These are phyloP conservation scores for Ogataea pini DNA, from an alignment of 805 yeast species.

Conservation along the genomic window DNA sequence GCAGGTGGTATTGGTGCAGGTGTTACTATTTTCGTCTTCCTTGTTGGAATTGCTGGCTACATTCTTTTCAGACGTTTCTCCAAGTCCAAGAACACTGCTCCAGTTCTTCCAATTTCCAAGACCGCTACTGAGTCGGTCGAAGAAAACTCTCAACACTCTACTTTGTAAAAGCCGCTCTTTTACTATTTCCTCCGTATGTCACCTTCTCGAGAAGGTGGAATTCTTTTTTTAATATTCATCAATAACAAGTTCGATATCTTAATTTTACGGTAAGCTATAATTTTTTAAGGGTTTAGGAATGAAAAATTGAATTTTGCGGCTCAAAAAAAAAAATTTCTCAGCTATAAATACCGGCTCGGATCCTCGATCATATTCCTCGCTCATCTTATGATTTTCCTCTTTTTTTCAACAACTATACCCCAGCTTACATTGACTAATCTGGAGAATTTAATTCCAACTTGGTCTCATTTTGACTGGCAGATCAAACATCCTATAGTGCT, in stretches of 20 bases:
- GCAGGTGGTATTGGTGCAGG: constrained; percentile 59
- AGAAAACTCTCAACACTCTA: constrained; percentile 5
- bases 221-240: background rate
- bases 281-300: too few species aligned
- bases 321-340: background rate
- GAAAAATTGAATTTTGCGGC: background rate
- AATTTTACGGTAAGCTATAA: too few species aligned
- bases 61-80: constrained; percentile 17
- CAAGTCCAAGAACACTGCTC: background rate
- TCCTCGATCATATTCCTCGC: background rate
- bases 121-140: constrained; percentile 5
- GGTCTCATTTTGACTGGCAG: constrained; percentile 32
- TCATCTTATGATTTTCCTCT: constrained; percentile 2
- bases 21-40: constrained; percentile 47
- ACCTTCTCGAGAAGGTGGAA: too few species aligned
- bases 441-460: constrained; percentile 13
- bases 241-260: background rate
- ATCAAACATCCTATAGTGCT: constrained; percentile 12
- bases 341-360: background rate
- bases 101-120: constrained; percentile 4
- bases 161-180: background rate
- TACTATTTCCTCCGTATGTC: background rate
- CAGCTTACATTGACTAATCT: constrained; percentile 29
- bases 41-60: constrained; percentile 35
- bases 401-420: constrained; percentile 20